Conservation (phyloP, 2,329 filamentous ascomycete species). For the Leptographium procerum region DNA sequence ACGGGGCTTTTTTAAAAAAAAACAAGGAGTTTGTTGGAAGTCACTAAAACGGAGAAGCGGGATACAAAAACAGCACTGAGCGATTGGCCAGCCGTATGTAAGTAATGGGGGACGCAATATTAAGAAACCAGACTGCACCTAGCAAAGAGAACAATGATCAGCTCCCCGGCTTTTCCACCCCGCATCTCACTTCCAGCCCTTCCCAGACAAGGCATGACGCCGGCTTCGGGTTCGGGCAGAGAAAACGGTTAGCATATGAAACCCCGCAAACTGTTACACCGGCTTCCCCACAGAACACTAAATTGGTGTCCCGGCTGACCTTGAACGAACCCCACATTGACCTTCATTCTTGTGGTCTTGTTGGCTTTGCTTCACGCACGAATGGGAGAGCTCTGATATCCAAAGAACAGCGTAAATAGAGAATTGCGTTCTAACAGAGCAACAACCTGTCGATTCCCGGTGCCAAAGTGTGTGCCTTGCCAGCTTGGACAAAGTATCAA, state of each 20-base stretch:
- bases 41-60: neutral
- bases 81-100: neutral
- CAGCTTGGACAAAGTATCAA: neutral
- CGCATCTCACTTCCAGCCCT: neutral
- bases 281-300: neutral
- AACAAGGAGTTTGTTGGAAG: neutral
- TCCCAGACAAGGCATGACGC: neutral
- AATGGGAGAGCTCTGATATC: neutral
- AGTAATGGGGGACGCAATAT: neutral
- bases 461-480: neutral
- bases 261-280: neutral
- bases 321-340: neutral
- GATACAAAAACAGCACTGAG: neutral
- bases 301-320: neutral
- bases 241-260: neutral
- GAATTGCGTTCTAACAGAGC: neutral
- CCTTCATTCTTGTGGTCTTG: neutral
- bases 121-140: neutral
- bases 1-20: neutral
- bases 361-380: neutral
- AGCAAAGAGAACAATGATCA: neutral
- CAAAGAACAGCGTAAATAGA: neutral
- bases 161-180: neutral
- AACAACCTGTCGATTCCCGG: neutral
- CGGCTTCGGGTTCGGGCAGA: neutral